Evolutionary conservation across 768 basidiomycete genomes (phyloP).

Genomic region (Mycena rosella): DNA sequence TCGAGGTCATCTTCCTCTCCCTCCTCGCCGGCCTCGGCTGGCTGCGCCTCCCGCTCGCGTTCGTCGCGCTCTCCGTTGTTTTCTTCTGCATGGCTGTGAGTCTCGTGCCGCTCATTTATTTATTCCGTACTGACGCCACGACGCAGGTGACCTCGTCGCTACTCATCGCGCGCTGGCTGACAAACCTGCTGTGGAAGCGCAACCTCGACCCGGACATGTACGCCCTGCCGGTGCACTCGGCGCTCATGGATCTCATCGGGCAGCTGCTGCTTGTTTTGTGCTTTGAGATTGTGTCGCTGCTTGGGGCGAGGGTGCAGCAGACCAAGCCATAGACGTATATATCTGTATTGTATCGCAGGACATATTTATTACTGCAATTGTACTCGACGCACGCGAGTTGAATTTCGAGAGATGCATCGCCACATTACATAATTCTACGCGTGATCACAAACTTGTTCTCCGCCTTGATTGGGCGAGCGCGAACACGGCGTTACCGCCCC

Average conservation of each 20-base stretch:
- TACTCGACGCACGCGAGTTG: neutral
- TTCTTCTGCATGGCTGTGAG: slow-evolving; percentile 86
- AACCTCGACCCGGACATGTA: slow-evolving; percentile 92
- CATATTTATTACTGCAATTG: slow-evolving; percentile 11
- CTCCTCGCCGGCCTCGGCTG: slow-evolving; percentile 79
- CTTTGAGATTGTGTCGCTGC: slow-evolving; percentile 72
- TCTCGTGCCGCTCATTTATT: slow-evolving; percentile 32
- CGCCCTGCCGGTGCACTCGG: slow-evolving; percentile 93
- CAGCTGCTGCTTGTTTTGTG: slow-evolving; percentile 84
- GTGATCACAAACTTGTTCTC: slow-evolving; percentile 29
- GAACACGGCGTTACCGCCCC: slow-evolving; percentile 13
- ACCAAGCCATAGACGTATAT: neutral
- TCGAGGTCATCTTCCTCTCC: slow-evolving; percentile 80
- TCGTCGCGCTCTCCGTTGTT: slow-evolving; percentile 73
- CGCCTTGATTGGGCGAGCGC: slow-evolving; percentile 29
- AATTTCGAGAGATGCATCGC: neutral
- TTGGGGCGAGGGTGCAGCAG: slow-evolving; percentile 51
- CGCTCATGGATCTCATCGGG: slow-evolving; percentile 87
- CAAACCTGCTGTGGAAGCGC: slow-evolving; percentile 82
- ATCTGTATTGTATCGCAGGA: neutral
- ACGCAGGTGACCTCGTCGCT: slow-evolving; percentile 80
- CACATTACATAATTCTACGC: neutral
- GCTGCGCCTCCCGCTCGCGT: slow-evolving; percentile 78
- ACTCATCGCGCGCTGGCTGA: slow-evolving; percentile 72
- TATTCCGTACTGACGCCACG: slow-evolving; percentile 2